Evolutionary conservation across 1,139 yeast genomes (phyloP).

Genomic region (Kodamaea ohmeri): DNA sequence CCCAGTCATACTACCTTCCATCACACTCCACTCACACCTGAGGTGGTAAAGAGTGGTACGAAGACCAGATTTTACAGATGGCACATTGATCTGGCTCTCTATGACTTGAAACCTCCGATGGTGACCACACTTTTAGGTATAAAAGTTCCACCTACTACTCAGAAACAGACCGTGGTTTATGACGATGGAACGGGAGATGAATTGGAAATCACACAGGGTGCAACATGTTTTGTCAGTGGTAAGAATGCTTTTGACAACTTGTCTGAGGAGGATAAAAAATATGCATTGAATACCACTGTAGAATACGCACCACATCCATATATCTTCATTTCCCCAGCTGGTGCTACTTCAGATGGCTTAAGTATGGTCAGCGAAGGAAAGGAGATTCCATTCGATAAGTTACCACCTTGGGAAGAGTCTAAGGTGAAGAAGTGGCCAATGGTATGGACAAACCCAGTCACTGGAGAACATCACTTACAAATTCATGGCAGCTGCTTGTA

Average conservation of each 20-base stretch:
- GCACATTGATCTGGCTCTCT: conserved; percentile 90
- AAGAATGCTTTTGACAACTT: conserved; percentile 67
- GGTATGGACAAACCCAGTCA: conserved; percentile 92
- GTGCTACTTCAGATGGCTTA: conserved; percentile 79
- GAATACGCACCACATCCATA: conserved; percentile 92
- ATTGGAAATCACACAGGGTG: conserved; percentile 72
- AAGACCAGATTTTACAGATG: conserved; percentile 84
- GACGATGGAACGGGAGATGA: conserved; percentile 64
- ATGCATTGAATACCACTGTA: conserved; percentile 72
- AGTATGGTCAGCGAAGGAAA: conserved; percentile 81
- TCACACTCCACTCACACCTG: conserved; percentile 57
- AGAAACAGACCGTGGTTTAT: conserved; percentile 52
- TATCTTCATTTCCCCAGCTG: conserved; percentile 75
- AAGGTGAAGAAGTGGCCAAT: conserved; percentile 75
- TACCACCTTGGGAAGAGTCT: conserved; percentile 78
- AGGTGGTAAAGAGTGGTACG: conserved; percentile 55
- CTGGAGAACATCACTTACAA: conserved; percentile 77
- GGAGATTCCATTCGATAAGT: conserved; percentile 60
- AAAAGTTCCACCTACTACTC: conserved; percentile 62
- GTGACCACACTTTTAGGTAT: conserved; percentile 82
- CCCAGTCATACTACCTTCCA: conserved; percentile 84
- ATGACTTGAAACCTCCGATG: conserved; percentile 80
- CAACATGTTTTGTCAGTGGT: conserved; percentile 85
- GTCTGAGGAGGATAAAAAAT: conserved; percentile 65
- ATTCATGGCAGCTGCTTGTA: conserved; percentile 84